Percentiles rank a stretch among this genome's conserved stretches.
These are phyloP conservation scores for Corymbia maculata DNA, from an alignment of 345 rosid genomes.

Conservation along the genomic window DNA sequence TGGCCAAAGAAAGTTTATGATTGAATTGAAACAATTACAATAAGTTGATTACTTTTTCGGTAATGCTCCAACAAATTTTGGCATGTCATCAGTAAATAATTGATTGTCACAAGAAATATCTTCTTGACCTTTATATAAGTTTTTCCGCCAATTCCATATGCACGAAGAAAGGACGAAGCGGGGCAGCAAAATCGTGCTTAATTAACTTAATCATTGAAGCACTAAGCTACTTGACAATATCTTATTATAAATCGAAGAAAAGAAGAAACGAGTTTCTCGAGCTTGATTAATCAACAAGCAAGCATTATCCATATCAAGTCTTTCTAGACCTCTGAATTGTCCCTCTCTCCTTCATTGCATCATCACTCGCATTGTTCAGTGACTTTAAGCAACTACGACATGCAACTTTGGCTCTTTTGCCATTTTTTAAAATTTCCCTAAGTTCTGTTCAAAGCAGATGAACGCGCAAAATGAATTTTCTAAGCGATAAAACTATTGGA, in stretches of 20 bases:
- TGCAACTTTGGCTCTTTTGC: not conserved
- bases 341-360: not conserved
- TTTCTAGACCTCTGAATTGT: not conserved
- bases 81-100: not conserved
- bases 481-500: not conserved
- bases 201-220: not conserved
- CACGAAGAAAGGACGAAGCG: not conserved
- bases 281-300: not conserved
- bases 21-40: no score
- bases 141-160: not conserved
- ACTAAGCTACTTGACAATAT: not conserved
- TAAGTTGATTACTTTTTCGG: no score
- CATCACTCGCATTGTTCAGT: not conserved
- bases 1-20: no score
- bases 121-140: not conserved
- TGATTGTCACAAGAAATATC: not conserved
- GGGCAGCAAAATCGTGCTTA: not conserved
- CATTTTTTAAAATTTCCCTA: not conserved
- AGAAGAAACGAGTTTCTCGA: not conserved
- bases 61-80: no score
- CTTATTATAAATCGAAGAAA: not conserved
- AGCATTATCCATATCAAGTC: not conserved
- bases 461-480: not conserved
- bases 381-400: not conserved
- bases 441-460: not conserved